Conservation (phyloP, 495 filamentous ascomycete genomes). For the Lophiostoma macrostomum region DNA sequence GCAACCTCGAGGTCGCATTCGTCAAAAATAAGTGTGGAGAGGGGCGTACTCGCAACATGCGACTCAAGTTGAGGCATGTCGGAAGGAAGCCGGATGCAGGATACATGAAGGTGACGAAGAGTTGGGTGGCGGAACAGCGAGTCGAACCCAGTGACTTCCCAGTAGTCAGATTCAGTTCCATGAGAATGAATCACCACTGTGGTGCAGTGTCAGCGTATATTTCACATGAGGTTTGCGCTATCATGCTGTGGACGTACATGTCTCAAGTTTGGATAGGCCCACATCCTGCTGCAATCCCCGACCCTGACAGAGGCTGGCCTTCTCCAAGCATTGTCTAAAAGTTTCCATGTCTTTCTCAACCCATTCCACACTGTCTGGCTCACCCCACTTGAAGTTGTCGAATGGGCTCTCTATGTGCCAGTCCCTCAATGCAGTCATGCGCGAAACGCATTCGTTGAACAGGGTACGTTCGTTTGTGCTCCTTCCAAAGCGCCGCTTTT, state of each 20-base stretch:
- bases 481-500: neutral
- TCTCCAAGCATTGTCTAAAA: slow-evolving; percentile 14
- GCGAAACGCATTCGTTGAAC: slow-evolving; percentile 4
- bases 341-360: slow-evolving; percentile 17
- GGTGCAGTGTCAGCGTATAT: neutral
- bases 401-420: slow-evolving; percentile 25
- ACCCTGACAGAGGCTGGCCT: neutral
- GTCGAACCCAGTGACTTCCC: slow-evolving; percentile 11
- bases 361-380: slow-evolving; percentile 1
- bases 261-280: slow-evolving; percentile 18
- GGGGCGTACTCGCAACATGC: slow-evolving; percentile 1
- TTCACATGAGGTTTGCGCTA: neutral
- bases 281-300: neutral
- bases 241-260: slow-evolving; percentile 6
- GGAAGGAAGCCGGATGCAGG: slow-evolving; percentile 10
- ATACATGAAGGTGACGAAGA: slow-evolving; percentile 24
- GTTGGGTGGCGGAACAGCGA: slow-evolving; percentile 23
- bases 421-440: slow-evolving; percentile 17
- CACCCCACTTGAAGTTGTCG: slow-evolving; percentile 19
- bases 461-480: slow-evolving; percentile 6
- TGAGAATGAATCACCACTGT: slow-evolving; percentile 23
- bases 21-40: slow-evolving; percentile 21
- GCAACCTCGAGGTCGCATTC: slow-evolving; percentile 12
- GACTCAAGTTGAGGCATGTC: neutral
- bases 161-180: slow-evolving; percentile 14